These are phyloP conservation scores for Petrea volubilis DNA, from an alignment of 257 asterid genomes.

Conservation along the genomic window DNA sequence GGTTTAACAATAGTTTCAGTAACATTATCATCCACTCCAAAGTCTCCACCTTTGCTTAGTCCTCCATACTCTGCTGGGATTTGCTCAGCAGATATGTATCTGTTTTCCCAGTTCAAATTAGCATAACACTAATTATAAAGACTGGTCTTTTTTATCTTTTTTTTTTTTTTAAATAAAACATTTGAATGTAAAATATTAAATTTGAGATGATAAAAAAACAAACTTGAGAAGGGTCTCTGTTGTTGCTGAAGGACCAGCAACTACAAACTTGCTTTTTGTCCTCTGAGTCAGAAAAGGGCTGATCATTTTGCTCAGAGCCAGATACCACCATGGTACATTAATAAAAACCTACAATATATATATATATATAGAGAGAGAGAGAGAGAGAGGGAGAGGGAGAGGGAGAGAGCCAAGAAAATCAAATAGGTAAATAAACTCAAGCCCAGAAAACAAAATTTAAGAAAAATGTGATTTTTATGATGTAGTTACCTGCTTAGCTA, in stretches of 20 bases:
- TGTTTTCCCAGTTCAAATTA: not conserved
- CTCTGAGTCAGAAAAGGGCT: slow-evolving; percentile 42
- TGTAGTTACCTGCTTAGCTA: slow-evolving; percentile 38
- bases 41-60: slow-evolving; percentile 31
- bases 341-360: slow-evolving; percentile 29
- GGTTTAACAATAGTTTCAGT: slow-evolving; percentile 29
- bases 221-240: slow-evolving; percentile 40
- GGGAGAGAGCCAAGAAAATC: too few relatives aligned
- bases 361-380: too few relatives aligned
- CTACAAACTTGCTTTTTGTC: slow-evolving; percentile 40
- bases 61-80: slow-evolving; percentile 36
- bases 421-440: not conserved
- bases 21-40: slow-evolving; percentile 21
- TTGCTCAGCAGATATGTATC: slow-evolving; percentile 36
- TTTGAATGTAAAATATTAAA: not conserved
- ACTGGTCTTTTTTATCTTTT: not conserved
- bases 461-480: not conserved
- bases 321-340: slow-evolving; percentile 49
- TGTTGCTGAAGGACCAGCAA: slow-evolving; percentile 34
- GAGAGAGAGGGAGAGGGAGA: too few relatives aligned
- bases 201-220: not conserved
- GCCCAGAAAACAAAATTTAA: not conserved
- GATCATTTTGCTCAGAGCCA: slow-evolving; percentile 36
- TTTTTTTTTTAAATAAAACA: too few relatives aligned
- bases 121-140: not conserved